Evolutionary conservation across 2,329 filamentous ascomycete genomes (phyloP), one percentile per base, ranked within the genome.

Genomic region (Alternaria sp.): DNA sequence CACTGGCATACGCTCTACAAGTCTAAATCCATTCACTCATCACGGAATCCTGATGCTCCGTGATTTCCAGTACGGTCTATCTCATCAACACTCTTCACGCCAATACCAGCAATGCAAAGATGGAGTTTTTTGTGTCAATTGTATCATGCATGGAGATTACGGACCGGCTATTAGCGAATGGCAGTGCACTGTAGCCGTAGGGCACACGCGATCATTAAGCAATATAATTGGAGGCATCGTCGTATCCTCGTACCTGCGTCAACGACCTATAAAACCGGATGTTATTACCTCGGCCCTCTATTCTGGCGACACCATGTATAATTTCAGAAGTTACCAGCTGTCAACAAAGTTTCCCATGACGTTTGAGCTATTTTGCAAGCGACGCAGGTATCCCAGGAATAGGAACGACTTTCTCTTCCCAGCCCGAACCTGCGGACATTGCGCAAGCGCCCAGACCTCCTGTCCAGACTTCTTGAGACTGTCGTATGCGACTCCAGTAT

Each of bases 131-230:
- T 50, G 54, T 60, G 41, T 54, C 61, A 62, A 62, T 53, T 40
- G 58, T 48, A 62, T 57, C 61, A 57, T 61, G 62, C 61, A 61
- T 64, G 61, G 59, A 62, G 62, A 59, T 52, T 44, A 34, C 60
- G 69, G 66, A 50, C 64, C 69, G 67, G 60, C 62, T 62, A 52
- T 38, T 18, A 66, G 54, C 62, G 54, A 68, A 68, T 61, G 59
- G 60, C 48, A 59, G 59, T 59, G 63, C 55, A 62, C 62, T 57
- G 60, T 64, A 62, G 22, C 46, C 49, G 58, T 62, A 58, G 57
- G 18, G 50, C 53, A 62, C 14, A 41, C 54, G 60, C 63, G 57
- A 66, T 61, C 54, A 62, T 60, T 60, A 63, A 45, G 38, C 57
- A 30, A 54, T 27, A 9, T 16, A 20, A 32, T 30, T 20, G 30